phyloP scores from a whole-genome alignment of 2,329 filamentous ascomycete species.

The Cladorrhinum sp. region DNA sequence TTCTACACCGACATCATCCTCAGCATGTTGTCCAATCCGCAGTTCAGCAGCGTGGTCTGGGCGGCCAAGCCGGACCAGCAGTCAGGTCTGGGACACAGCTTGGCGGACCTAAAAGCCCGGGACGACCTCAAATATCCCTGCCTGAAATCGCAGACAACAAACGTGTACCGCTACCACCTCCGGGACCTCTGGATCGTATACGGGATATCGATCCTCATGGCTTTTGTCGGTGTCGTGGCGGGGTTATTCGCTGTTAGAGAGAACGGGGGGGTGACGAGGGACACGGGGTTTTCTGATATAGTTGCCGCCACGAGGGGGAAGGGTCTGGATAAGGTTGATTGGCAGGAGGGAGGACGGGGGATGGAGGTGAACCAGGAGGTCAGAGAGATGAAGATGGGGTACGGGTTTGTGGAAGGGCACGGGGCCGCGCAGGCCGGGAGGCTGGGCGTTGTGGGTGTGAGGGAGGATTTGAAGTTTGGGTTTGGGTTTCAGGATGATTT shows the following conservation, averaged over 20 bases:
- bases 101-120: conserved; percentile 13
- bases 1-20: conserved; percentile 39
- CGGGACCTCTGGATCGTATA: conserved; percentile 33
- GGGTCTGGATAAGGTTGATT: conserved; percentile 35
- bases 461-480: conserved; percentile 19
- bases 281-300: conserved; percentile 41
- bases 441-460: background rate
- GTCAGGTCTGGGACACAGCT: conserved; percentile 23
- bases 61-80: conserved; percentile 31
- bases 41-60: conserved; percentile 35
- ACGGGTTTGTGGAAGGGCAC: conserved; percentile 21
- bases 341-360: conserved; percentile 1
- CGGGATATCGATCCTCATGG: conserved; percentile 24
- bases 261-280: conserved; percentile 33
- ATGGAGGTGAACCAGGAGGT: conserved; percentile 16
- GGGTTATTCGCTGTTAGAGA: conserved; percentile 34
- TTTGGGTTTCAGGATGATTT: conserved; percentile 28
- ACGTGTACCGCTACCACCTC: conserved; percentile 33
- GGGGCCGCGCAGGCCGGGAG: background rate
- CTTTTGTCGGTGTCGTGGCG: conserved; percentile 28
- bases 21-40: conserved; percentile 35
- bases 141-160: conserved; percentile 30
- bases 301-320: conserved; percentile 40
- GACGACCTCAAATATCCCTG: conserved; percentile 31
- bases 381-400: conserved; percentile 24